phyloP scores from a whole-genome alignment of 441 rosid species.

The Populus hybrid region DNA sequence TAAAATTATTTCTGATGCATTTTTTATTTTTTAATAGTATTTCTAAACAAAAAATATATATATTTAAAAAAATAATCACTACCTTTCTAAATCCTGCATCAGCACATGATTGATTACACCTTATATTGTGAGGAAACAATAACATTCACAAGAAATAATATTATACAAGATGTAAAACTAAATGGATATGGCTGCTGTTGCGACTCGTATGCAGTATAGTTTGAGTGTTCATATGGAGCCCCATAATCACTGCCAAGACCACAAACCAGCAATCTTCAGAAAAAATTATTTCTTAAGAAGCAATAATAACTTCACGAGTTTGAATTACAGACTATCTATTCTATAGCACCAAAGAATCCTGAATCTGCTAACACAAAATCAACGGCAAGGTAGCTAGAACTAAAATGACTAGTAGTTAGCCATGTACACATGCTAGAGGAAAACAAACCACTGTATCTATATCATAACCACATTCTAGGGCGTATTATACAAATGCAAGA shows the following conservation, averaged over 20 bases:
- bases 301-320: conserved; percentile 27
- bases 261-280: background rate
- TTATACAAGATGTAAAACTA: background rate
- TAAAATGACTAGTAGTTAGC: conserved; percentile 33
- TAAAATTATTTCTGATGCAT: too few relatives aligned
- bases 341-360: conserved; percentile 41
- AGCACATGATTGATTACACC: too few relatives aligned
- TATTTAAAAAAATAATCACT: too few relatives aligned
- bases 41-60: too few relatives aligned
- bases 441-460: conserved; percentile 26
- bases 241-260: background rate
- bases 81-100: too few relatives aligned
- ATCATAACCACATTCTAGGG: conserved; percentile 26
- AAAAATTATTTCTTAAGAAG: conserved; percentile 2
- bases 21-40: too few relatives aligned
- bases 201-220: too few relatives aligned
- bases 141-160: background rate
- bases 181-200: background rate
- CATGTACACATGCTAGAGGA: conserved; percentile 38
- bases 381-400: conserved; percentile 17
- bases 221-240: background rate
- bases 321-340: conserved; percentile 35
- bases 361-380: conserved; percentile 27
- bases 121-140: too few relatives aligned
- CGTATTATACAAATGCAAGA: conserved; percentile 35